A percentile compares a stretch with the other conserved stretches of the same genome.
Evolutionary conservation across 2,329 filamentous ascomycete genomes (phyloP).

Genomic region (Alternaria rosae): DNA sequence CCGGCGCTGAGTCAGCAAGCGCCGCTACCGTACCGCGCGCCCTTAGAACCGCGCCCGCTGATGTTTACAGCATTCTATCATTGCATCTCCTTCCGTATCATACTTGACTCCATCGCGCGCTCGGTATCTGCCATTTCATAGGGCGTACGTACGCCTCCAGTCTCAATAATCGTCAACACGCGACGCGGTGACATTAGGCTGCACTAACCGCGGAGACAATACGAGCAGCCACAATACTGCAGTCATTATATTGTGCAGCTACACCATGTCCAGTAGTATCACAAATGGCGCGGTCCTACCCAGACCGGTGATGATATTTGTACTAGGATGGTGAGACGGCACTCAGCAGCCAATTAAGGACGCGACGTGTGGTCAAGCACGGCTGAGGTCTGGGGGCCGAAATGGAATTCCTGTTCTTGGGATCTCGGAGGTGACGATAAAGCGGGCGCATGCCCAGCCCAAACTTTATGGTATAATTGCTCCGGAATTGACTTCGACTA

Average conservation of each 20-base stretch:
- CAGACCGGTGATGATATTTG: neutral
- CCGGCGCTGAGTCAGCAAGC: no score
- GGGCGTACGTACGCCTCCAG: neutral
- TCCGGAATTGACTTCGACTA: neutral
- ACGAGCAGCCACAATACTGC: neutral
- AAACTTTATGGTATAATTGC: neutral
- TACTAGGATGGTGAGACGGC: neutral
- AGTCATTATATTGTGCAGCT: neutral
- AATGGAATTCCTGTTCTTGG: no score
- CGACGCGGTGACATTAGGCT: neutral
- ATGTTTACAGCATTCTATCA: no score
- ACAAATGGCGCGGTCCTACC: neutral
- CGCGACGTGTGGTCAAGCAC: neutral
- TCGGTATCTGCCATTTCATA: no score
- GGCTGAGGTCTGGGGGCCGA: slow-evolving; percentile 1
- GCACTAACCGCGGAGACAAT: neutral
- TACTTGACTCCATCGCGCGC: no score
- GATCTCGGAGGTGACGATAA: neutral
- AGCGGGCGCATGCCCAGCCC: neutral
- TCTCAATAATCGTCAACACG: neutral
- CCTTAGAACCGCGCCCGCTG: no score
- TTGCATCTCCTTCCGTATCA: no score
- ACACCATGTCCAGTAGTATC: neutral
- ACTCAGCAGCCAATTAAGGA: neutral
- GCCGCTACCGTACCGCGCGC: no score